A percentile compares a stretch with the other conserved stretches of the same genome.
Conservation (phyloP, 768 basidiomycete genomes). For the Mrakia gelida region DNA sequence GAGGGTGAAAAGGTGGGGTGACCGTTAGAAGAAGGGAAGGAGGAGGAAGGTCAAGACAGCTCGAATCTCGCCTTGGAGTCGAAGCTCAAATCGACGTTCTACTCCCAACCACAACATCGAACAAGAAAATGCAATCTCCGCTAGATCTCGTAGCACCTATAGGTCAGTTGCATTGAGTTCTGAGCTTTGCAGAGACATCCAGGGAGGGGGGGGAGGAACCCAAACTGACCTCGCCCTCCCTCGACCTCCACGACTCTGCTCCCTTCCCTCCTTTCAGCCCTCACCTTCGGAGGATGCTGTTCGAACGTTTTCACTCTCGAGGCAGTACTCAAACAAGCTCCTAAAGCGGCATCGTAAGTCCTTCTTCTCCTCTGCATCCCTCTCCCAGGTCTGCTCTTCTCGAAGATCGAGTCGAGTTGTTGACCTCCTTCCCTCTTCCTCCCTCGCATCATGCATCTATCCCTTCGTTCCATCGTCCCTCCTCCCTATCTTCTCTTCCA, state of each 20-base stretch:
- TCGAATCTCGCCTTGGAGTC: background rate
- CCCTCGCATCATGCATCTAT: slow-evolving; percentile 11
- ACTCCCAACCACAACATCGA: background rate
- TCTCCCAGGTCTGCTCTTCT: too few relatives aligned
- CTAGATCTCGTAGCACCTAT: background rate
- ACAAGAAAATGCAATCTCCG: background rate
- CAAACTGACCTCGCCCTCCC: background rate
- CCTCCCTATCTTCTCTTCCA: background rate
- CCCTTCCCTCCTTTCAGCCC: slow-evolving; percentile 35
- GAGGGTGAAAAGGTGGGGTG: background rate
- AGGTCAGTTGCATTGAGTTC: background rate
- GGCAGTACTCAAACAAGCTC: slow-evolving; percentile 63
- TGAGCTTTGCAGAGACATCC: background rate
- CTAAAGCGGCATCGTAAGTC: slow-evolving; percentile 47
- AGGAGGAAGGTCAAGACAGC: background rate
- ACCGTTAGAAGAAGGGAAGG: background rate
- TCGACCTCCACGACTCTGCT: background rate
- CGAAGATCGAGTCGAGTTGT: slow-evolving; percentile 50
- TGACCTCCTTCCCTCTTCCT: slow-evolving; percentile 6
- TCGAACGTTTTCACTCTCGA: slow-evolving; percentile 48
- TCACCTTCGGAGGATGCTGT: slow-evolving; percentile 81
- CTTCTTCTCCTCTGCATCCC: too few relatives aligned
- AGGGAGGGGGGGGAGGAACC: background rate
- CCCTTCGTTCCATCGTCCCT: background rate
- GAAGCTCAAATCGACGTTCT: background rate